Conservation (phyloP, 257 asterid species). For the Solanum pimpinellifolium region DNA sequence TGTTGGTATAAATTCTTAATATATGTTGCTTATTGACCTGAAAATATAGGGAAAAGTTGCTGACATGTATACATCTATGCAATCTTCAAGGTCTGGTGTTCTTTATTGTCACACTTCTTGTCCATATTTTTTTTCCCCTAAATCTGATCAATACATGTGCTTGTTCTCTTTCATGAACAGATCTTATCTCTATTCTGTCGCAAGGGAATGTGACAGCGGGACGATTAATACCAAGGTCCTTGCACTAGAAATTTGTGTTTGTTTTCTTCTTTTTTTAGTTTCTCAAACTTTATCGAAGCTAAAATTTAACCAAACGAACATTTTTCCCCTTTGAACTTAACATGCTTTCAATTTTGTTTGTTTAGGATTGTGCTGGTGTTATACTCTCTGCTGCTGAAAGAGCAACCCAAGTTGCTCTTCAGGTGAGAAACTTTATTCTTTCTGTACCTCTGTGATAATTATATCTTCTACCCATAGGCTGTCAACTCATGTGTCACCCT, state of each 20-base stretch:
- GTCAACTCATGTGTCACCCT: neutral
- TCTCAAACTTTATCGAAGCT: neutral
- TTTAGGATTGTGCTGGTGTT: conserved; percentile 95
- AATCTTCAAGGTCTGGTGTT: conserved; percentile 69
- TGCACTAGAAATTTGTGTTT: neutral
- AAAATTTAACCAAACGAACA: neutral
- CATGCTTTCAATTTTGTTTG: neutral
- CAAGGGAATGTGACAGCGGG: conserved; percentile 88
- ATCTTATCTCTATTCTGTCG: conserved; percentile 90
- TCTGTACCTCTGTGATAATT: neutral
- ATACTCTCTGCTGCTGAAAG: conserved; percentile 89
- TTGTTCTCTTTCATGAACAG: conserved; percentile 22
- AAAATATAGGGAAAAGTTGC: conserved; percentile 84
- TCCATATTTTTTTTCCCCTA: neutral
- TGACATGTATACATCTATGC: conserved; percentile 88
- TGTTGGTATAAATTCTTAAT: neutral
- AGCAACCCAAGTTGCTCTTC: conserved; percentile 99
- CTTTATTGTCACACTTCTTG: neutral
- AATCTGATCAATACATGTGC: neutral
- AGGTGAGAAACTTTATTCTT: conserved; percentile 33
- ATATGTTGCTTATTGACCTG: conserved; percentile 4
- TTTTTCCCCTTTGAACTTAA: neutral
- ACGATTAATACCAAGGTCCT: conserved; percentile 57
- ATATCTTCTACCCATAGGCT: neutral
- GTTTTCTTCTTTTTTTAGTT: neutral